Base-by-base conservation (phyloP, 805 yeast genomes). In the Hanseniaspora valbyensis region DNA sequence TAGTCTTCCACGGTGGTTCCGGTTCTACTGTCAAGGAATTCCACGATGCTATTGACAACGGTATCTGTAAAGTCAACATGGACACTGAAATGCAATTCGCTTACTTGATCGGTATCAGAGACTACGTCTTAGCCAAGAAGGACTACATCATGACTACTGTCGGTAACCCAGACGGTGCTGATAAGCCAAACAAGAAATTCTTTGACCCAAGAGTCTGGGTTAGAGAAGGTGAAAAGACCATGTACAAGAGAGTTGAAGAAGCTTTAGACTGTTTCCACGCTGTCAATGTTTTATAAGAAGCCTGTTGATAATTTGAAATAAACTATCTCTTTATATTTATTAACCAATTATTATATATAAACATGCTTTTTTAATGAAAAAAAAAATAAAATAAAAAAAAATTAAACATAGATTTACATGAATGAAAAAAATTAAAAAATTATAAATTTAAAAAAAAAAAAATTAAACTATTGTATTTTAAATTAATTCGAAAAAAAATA, bases 201-300 rank as follows among this genome's bases (percentile, higher is more conserved):
- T 92, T 87, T 69, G 98, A 92, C 76, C 98, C 98, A 75, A 90
- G 98, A 82, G 97, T 89, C 73, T 92, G 98, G 98, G 96, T 92
- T 60, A 89, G 97, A 80, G 97, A 90, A 76, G 97, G 98, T 79
- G 98, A 92, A 80, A 88, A 88, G 88, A 88, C 96, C 67, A 90
- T 92, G 96, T 60, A 80, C 59, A 73, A 70, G 60, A 86, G 96
- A 81, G 76, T 92, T 65, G 60, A 83, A 55, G 82, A 80, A 69
- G 94, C 95, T 64, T 76, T 92, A 69, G 75, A 71, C 48, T 74
- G 85, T 67, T 92, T 92, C 95, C 88, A 81, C 76, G 75, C 94
- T 24, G 46, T 41, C 32, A 32, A 45, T 21, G 41, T 37, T 32
- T 51, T 51, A 30, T 51, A 51, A 50, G 30, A 44, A 36, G 36